Evolutionary conservation across 768 basidiomycete species (phyloP), one percentile per base, ranked within the genome.

Genomic region (Tylopilus intermedius): DNA sequence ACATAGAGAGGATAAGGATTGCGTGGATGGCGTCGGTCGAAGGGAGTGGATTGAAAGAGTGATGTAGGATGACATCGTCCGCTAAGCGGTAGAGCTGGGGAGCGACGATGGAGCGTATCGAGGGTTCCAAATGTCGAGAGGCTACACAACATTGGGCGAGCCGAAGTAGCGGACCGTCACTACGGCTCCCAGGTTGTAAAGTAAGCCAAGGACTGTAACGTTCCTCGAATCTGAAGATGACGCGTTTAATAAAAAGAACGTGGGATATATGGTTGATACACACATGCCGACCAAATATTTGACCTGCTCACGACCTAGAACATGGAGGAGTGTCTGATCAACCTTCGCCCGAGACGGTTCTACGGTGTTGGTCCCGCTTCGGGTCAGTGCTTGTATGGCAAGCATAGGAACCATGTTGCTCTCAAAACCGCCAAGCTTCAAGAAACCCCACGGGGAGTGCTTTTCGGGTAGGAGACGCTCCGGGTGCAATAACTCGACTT

Each of bases 101-200:
- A 22, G 71, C 55, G 21, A 76, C 67, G 14, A 62, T 61, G 4
- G 70, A 62, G 37, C 71, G 70, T 45, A 62, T 68, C 27, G 66
- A 58, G 14, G 66, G 58, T 15, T 73, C 71, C 1, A 78, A 59
- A 58, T 79, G 77, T 38, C 77, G 66, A 32, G 75, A 74, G 14
- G 77, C 72, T 24, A 79, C 60, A 37, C 74, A 74, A 53, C 77
- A 79, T 26, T 78, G 73, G 10, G 74, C 75, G 30, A 78, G 66
- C 45, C 74, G 69, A 14, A 78, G 62, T 24, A 78, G 58, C 14
- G 71, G 64, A 3, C 62, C 64, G 43, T 69, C 67, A 32, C 57
- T 62, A 8, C 63, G 63, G 32, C 58, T 61, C 24, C 62, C 54
- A 2, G 69, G 72, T 5, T 72, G 72, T 10, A 77, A 55, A 46